These are phyloP conservation scores for Lactifluus rugatus DNA, from an alignment of 768 basidiomycete genomes.

Conservation along the genomic window DNA sequence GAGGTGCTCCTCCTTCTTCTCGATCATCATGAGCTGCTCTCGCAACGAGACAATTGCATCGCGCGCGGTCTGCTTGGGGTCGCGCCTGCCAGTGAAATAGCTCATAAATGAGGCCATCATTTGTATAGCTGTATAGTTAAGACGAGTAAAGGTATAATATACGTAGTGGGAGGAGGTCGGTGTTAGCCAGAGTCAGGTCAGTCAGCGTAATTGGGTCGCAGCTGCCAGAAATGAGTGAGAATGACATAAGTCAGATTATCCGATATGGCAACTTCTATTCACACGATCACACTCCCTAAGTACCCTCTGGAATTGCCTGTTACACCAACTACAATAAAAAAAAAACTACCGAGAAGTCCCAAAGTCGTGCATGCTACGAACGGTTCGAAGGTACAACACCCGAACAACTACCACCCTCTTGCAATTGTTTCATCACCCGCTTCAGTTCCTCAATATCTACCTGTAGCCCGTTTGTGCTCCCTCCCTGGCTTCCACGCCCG, in stretches of 20 bases:
- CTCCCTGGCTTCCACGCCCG: slow-evolving; percentile 28
- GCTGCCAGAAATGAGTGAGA: neutral
- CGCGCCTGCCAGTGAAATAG: slow-evolving; percentile 78
- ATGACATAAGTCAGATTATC: neutral
- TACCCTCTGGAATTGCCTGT: neutral
- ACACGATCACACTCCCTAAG: neutral
- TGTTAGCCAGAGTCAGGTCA: neutral
- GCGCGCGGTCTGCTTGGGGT: slow-evolving; percentile 75
- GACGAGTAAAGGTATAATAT: neutral
- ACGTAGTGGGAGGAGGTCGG: neutral
- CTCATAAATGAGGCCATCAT: slow-evolving; percentile 47
- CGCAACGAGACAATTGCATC: slow-evolving; percentile 90
- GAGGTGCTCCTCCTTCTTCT: slow-evolving; percentile 98
- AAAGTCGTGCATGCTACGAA: slow-evolving; percentile 3
- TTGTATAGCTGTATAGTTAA: neutral
- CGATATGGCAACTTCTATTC: neutral
- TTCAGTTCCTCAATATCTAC: slow-evolving; percentile 70
- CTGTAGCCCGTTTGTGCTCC: slow-evolving; percentile 50
- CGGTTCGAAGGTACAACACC: neutral
- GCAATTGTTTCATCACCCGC: slow-evolving; percentile 37
- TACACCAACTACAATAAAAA: neutral
- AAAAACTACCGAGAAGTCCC: neutral
- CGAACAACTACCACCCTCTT: neutral
- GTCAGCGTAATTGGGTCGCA: neutral
- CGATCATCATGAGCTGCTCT: slow-evolving; percentile 91